A percentile compares a stretch with the other conserved stretches of the same genome.
These are phyloP conservation scores for Aurinia saxatilis DNA, from an alignment of 345 rosid species.

Conservation along the genomic window DNA sequence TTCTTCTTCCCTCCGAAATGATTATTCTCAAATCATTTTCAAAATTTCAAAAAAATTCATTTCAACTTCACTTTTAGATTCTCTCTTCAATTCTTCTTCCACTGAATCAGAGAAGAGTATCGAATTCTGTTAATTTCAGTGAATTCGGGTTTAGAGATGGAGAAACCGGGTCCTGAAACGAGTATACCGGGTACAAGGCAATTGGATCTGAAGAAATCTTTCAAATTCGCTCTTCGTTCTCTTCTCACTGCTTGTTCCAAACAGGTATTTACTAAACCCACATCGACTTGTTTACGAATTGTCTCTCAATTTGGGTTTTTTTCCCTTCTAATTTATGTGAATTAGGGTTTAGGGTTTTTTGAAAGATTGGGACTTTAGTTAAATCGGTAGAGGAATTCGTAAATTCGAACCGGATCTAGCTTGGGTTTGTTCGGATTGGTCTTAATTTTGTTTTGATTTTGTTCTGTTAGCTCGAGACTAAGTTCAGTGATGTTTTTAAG, in stretches of 20 bases:
- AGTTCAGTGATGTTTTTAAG: not conserved
- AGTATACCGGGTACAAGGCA: slow-evolving; percentile 29
- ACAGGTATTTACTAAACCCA: slow-evolving; percentile 28
- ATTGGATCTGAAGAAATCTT: slow-evolving; percentile 41
- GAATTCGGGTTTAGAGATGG: slow-evolving; percentile 12
- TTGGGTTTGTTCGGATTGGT: not conserved
- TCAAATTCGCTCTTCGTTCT: slow-evolving; percentile 49
- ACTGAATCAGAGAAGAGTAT: too few relatives aligned
- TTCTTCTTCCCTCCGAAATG: too few relatives aligned
- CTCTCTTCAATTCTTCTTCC: too few relatives aligned
- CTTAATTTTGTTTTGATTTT: not conserved
- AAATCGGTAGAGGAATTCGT: not conserved
- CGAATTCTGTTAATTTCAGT: too few relatives aligned
- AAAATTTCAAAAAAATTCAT: too few relatives aligned
- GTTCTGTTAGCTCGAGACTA: not conserved
- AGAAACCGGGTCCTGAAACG: slow-evolving; percentile 13
- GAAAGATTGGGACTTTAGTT: not conserved
- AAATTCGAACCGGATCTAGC: not conserved
- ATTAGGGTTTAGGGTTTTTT: slow-evolving; percentile 1
- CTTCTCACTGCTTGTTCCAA: slow-evolving; percentile 55
- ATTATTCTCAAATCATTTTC: too few relatives aligned
- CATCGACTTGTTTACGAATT: not conserved
- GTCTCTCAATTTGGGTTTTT: not conserved
- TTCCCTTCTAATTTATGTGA: not conserved
- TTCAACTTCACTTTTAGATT: too few relatives aligned